Conservation (phyloP, 169 alveolate genomes). For the Fabrea salina region DNA sequence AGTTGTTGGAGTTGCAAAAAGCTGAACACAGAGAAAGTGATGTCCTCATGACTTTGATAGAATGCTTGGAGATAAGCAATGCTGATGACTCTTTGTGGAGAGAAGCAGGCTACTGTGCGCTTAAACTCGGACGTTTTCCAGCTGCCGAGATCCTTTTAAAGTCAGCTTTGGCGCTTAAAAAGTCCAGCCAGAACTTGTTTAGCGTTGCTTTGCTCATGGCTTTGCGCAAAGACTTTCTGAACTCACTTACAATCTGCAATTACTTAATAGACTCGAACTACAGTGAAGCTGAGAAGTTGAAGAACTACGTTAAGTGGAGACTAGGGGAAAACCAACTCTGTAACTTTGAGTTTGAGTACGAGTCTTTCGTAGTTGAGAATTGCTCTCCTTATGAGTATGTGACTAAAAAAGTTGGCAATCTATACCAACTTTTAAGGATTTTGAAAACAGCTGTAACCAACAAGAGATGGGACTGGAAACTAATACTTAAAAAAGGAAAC, state of each 20-base stretch:
- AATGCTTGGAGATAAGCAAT: constrained; percentile 8
- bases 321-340: neutral
- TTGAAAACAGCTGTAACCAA: neutral
- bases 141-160: neutral
- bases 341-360: too few species aligned
- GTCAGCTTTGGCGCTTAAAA: neutral
- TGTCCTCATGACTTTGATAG: neutral
- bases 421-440: neutral
- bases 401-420: constrained; percentile 9
- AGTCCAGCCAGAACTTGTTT: neutral
- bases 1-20: neutral
- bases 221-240: neutral
- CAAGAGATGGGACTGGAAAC: neutral
- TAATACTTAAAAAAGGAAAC: neutral
- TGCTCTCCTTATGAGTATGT: neutral
- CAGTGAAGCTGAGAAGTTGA: neutral
- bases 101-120: neutral
- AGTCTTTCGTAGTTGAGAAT: too few species aligned
- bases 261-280: neutral
- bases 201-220: neutral
- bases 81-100: constrained; percentile 1
- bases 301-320: neutral
- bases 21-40: neutral
- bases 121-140: neutral
- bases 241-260: neutral